Evolutionary conservation across 2,329 filamentous ascomycete species (phyloP), one percentile per base, ranked within the genome.

Genomic region (Nigrospora oryzae): DNA sequence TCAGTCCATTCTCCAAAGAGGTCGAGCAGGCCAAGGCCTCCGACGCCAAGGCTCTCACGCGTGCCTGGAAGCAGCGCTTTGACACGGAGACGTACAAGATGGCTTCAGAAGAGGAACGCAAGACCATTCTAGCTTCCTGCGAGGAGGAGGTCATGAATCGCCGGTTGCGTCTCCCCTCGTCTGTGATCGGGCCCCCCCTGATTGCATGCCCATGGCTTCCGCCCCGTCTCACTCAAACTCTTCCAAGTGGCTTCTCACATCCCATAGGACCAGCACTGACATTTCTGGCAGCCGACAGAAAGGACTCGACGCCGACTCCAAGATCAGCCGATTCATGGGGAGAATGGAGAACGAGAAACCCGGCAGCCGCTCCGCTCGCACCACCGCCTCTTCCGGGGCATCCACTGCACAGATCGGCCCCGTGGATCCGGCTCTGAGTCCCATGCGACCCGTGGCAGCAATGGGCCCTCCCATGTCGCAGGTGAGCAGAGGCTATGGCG

Each of bases 21-120:
- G 19, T 49, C 3, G 57, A 59, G 38, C 44, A 48, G 13, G 55
- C 54, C 12, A 51, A 43, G 13, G 40, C 50, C 0, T 46, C 49
- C 6, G 57, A 59, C 36, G 13, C 19, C 12, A 59, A 58, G 36
- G 53, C 56, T 2, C 44, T 59, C 15, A 41, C 40, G 1, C 34
- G 46, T 5, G 53, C 47, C 1, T 54, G 49, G 53, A 53, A 54
- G 14, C 30, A 46, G 0, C 37, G 37, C 30, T 7, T 30, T 14
- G 14, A 47, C 1, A 49, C 41, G 1, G 39, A 53, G n/a, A 30
- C 34, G 1, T 57, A 39, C 43, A 43, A 49, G 42, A 42, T 42
- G 17, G 46, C 51, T 3, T 32, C 31, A 19, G 11, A 34, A 15
- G 34, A 35, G 14, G 46, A 45, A 3, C 39, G 47, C 14, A 43